Conservation (phyloP, 208 protist genomes). For the Leishmania tropica region DNA sequence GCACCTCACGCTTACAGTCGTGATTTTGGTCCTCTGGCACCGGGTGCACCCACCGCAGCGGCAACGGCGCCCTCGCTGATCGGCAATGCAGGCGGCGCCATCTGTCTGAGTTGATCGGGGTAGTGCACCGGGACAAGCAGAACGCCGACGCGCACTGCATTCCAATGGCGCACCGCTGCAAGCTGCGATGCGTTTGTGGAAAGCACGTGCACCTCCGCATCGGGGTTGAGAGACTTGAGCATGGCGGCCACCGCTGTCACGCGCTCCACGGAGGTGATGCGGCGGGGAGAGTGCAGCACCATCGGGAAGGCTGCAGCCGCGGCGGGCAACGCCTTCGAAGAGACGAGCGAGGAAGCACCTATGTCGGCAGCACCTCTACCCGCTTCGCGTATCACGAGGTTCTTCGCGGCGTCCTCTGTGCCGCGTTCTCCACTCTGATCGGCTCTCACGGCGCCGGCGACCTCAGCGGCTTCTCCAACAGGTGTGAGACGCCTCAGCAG, state of each 20-base stretch:
- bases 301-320: neutral
- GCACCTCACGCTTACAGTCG: neutral
- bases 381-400: constrained; percentile 5
- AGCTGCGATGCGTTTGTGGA: constrained; percentile 62
- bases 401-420: neutral
- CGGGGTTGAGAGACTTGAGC: constrained; percentile 88
- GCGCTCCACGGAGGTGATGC: constrained; percentile 69
- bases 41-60: neutral
- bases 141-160: constrained; percentile 21
- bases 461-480: neutral
- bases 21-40: neutral
- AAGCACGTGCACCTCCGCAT: constrained; percentile 78
- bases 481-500: constrained; percentile 22
- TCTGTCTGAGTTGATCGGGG: constrained; percentile 64
- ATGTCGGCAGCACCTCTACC: neutral
- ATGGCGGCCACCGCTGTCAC: constrained; percentile 84
- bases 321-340: neutral
- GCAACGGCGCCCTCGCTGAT: neutral
- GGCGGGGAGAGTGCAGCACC: constrained; percentile 38
- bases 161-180: constrained; percentile 63
- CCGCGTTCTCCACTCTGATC: neutral
- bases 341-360: neutral
- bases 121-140: constrained; percentile 60
- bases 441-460: too few species aligned
- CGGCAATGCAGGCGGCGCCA: constrained; percentile 53